Evolutionary conservation across 495 filamentous ascomycete genomes (phyloP).

Genomic region (Neurospora terricola): DNA sequence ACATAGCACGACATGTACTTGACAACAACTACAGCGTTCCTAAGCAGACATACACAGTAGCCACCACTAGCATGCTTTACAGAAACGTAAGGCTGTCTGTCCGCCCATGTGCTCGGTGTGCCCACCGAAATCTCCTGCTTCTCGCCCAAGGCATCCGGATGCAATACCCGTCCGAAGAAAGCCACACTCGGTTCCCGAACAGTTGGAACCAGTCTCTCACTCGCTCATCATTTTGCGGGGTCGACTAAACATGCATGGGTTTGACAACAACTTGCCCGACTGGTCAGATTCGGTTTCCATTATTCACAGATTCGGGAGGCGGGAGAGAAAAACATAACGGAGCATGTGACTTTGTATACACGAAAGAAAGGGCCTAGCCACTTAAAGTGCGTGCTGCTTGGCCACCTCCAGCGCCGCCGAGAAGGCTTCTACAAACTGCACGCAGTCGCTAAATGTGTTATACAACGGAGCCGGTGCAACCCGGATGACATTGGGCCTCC

Average conservation of each 20-base stretch:
- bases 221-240: neutral
- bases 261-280: neutral
- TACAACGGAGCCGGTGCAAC: conserved; percentile 91
- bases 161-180: neutral
- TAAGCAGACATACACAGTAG: neutral
- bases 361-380: neutral
- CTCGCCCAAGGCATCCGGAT: neutral
- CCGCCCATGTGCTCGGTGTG: neutral
- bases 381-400: neutral
- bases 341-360: neutral
- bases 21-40: neutral
- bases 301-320: neutral
- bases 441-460: conserved; percentile 74
- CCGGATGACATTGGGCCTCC: conserved; percentile 80
- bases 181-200: neutral
- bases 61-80: neutral
- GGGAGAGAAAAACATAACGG: neutral
- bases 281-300: neutral
- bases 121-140: neutral
- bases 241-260: neutral
- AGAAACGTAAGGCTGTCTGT: neutral
- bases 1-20: neutral
- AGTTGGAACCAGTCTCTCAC: neutral
- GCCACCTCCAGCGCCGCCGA: conserved; percentile 36
- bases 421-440: conserved; percentile 61